Evolutionary conservation across 2,329 filamentous ascomycete species (phyloP).

Genomic region (Rutstroemia sp.): DNA sequence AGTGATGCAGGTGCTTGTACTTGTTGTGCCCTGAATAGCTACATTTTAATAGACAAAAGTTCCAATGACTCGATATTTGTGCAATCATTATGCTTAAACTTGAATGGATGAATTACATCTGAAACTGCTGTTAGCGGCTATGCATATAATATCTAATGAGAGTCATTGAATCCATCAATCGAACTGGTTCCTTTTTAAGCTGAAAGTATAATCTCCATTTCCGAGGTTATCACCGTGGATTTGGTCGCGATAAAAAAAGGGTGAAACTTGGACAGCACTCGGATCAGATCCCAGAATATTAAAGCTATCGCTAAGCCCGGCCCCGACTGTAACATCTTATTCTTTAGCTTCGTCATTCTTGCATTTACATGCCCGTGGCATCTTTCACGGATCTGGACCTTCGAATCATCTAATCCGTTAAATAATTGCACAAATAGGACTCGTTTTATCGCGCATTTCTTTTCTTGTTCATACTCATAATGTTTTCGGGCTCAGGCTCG

Average conservation of each 20-base stretch:
- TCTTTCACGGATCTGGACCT: constrained; percentile 5
- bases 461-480: constrained; percentile 34
- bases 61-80: too few relatives aligned
- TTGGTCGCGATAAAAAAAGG: not conserved
- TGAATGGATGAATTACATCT: too few relatives aligned
- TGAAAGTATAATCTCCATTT: too few relatives aligned
- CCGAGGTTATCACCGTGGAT: too few relatives aligned
- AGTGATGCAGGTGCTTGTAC: not conserved
- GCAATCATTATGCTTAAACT: too few relatives aligned
- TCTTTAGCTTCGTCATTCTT: constrained; percentile 15
- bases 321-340: constrained; percentile 5
- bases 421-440: constrained; percentile 3
- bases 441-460: constrained; percentile 11
- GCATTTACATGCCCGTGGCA: constrained; percentile 2
- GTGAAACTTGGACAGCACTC: constrained; percentile 1
- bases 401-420: constrained; percentile 6
- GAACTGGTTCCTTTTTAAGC: too few relatives aligned
- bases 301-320: constrained; percentile 11
- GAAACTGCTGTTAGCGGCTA: too few relatives aligned
- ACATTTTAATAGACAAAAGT: not conserved
- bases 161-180: too few relatives aligned
- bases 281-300: not conserved
- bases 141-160: too few relatives aligned
- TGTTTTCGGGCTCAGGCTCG: constrained; percentile 88
- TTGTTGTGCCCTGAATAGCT: constrained; percentile 6